Conservation (phyloP, 1,284 basidiomycete genomes). For the Anthracocystis walkeri region DNA sequence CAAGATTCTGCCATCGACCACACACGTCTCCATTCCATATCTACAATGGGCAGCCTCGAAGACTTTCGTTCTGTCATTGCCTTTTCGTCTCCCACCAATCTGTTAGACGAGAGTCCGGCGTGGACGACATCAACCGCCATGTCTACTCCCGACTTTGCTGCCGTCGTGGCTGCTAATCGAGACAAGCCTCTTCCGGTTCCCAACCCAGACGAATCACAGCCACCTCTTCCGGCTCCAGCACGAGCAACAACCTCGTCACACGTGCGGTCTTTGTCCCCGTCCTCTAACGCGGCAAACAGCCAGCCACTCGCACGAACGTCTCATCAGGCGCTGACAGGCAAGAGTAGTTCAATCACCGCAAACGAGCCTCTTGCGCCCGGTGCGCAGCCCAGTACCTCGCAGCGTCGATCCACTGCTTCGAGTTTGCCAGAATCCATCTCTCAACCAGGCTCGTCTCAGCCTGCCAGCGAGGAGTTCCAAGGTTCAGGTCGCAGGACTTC, state of each 20-base stretch:
- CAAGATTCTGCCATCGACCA: not conserved
- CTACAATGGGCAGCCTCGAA: conserved; percentile 33
- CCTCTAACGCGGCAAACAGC: not conserved
- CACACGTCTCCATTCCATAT: conserved; percentile 26
- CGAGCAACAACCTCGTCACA: not conserved
- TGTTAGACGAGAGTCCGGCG: conserved; percentile 31
- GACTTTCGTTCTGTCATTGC: conserved; percentile 44
- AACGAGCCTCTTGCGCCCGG: conserved; percentile 4
- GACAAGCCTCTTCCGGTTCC: conserved; percentile 13
- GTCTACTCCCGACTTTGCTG: conserved; percentile 26
- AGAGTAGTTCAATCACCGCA: not conserved
- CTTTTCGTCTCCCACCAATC: conserved; percentile 24
- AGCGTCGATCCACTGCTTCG: conserved; percentile 20
- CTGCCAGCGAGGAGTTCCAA: conserved; percentile 26
- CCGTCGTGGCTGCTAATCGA: not conserved
- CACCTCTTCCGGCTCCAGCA: conserved; percentile 14
- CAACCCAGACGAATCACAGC: conserved; percentile 23
- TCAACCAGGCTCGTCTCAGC: conserved; percentile 25
- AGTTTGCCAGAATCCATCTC: conserved; percentile 42
- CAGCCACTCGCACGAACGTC: not conserved
- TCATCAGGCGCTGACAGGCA: conserved; percentile 2
- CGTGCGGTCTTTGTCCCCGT: not conserved
- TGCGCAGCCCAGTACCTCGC: not conserved
- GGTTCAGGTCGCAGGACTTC: conserved; percentile 1
- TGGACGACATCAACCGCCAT: conserved; percentile 32